Base-by-base conservation (phyloP, 331 rosid species). In the Quercus lobata region DNA sequence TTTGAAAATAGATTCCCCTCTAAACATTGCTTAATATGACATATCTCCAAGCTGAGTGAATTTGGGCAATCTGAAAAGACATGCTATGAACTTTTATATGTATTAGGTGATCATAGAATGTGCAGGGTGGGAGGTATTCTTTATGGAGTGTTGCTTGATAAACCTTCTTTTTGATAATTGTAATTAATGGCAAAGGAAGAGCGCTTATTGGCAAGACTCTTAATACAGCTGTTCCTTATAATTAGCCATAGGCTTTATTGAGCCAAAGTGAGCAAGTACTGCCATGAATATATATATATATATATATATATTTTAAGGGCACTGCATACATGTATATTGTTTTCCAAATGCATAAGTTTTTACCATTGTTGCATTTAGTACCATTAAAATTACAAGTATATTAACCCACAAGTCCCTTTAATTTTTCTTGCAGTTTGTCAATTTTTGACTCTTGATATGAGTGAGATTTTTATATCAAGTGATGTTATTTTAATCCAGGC, bases 401-500 rank as follows among this genome's bases (percentile, higher is more conserved):
- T 66, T 34, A 34, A 35, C 52, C 53, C 19, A 18, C 72, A 68
- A 68, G 52, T 19, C 7, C 4, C 8, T 34, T n/a, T 19, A 7
- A 34, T 68, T 68, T 68, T 68, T 16, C 57, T 57, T 24, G 70
- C 41, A 30, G 70, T 79, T 57, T 79, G 79, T 32, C 7, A 71
- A 46, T 82, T 71, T 27, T 72, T 77, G 53, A 69, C 58, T 68
- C 35, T 76, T 24, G 75, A 11, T 22, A 17, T 9, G 46, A 76
- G 16, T 7, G 21, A 55, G 61, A 46, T 58, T 79, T 73, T 66
- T 53, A 41, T 83, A 22, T 68, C 76, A 14, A 57, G 60, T 57
- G 44, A 69, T 76, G 61, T 79, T 62, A 83, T 75, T 65, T 41
- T 57, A 52, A 77, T 80, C 69, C 82, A 76, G 98, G 83, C 76